Percentiles rank a stretch among this genome's conserved stretches.
phyloP scores from a whole-genome alignment of 164 flowering plant genomes.

The Vitis amurensis region DNA sequence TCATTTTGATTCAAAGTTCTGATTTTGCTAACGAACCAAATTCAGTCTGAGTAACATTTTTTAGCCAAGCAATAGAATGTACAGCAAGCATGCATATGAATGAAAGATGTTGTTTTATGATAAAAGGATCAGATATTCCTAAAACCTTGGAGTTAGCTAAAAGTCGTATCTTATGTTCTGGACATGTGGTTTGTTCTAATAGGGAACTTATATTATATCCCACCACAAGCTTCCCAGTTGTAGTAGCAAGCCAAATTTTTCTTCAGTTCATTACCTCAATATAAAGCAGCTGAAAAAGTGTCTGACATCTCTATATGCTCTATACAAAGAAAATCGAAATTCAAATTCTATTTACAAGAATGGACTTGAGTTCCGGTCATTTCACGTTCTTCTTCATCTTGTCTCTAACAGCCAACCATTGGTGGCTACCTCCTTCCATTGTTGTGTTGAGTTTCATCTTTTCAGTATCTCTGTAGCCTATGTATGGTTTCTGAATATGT shows the following conservation, averaged over 20 bases:
- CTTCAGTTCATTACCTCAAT: conserved; percentile 67
- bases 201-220: conserved; percentile 86
- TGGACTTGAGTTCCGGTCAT: conserved; percentile 76
- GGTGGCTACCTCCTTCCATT: conserved; percentile 30
- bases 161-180: background rate
- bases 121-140: background rate
- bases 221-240: conserved; percentile 57
- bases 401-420: conserved; percentile 46
- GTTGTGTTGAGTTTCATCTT: background rate
- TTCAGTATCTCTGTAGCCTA: background rate
- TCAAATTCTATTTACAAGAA: conserved; percentile 32
- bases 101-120: background rate
- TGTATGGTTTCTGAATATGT: conserved; percentile 3
- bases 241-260: conserved; percentile 28
- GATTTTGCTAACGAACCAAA: no score
- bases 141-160: background rate
- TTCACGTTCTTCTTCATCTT: conserved; percentile 82
- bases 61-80: background rate
- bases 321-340: conserved; percentile 51
- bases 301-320: conserved; percentile 56
- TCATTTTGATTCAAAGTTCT: no score
- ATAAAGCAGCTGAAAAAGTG: conserved; percentile 81
- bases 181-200: conserved; percentile 11
- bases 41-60: no score
- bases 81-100: background rate